Evolutionary conservation across 495 filamentous ascomycete genomes (phyloP).

Genomic region (Immersiella caudata): DNA sequence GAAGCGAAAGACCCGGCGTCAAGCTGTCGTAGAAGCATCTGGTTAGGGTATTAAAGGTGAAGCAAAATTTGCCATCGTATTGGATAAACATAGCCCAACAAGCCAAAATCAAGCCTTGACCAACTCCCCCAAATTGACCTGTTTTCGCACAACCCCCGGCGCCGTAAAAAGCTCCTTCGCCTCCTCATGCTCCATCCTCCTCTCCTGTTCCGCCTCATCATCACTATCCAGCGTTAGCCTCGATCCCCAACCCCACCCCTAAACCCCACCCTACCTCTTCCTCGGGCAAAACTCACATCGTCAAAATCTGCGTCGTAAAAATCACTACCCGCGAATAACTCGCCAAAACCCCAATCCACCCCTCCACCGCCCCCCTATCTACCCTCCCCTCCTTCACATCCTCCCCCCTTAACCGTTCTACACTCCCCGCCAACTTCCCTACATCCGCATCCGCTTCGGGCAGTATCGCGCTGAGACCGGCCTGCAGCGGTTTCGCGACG

Average conservation of each 20-base stretch:
- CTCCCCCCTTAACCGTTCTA: neutral
- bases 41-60: neutral
- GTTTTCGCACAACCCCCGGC: neutral
- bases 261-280: too few relatives aligned
- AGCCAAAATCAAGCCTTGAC: neutral
- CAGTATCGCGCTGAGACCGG: neutral
- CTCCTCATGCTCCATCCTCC: neutral
- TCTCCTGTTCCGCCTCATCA: neutral
- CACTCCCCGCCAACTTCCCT: neutral
- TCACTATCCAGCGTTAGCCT: neutral
- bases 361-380: neutral
- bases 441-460: neutral
- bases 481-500: neutral
- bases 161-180: neutral
- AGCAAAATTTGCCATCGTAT: neutral
- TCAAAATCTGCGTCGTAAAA: conserved; percentile 11
- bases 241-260: neutral
- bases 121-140: neutral
- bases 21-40: too few relatives aligned
- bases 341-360: neutral
- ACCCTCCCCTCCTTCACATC: neutral
- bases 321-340: conserved; percentile 2
- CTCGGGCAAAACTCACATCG: neutral
- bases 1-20: too few relatives aligned
- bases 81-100: neutral